Evolutionary conservation across 106 monocot genomes (phyloP).

Genomic region (Acanthochlamys bracteata): DNA sequence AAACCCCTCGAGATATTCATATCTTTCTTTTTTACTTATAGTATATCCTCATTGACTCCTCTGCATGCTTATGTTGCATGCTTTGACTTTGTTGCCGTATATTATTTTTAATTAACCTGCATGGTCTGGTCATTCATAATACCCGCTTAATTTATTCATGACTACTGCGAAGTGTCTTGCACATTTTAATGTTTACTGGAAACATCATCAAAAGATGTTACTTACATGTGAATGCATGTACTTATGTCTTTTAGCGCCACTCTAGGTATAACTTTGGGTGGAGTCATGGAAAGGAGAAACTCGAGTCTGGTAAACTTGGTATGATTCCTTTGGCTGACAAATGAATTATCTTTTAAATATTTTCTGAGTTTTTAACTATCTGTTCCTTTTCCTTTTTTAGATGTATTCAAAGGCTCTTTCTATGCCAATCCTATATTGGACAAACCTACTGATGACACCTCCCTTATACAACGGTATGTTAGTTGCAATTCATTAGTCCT

Average conservation of each 20-base stretch:
- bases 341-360: neutral
- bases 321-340: neutral
- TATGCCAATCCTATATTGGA: constrained; percentile 11
- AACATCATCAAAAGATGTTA: no score
- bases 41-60: no score
- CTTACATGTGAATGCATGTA: neutral
- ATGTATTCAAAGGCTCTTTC: constrained; percentile 10
- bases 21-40: no score
- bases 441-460: constrained; percentile 8
- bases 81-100: no score
- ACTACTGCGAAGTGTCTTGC: no score
- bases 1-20: no score
- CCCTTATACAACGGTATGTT: constrained; percentile 9
- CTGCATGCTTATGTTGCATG: no score
- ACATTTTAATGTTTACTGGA: no score
- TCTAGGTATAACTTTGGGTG: constrained; percentile 90
- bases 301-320: constrained; percentile 95
- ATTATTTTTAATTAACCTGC: no score
- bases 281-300: constrained; percentile 93
- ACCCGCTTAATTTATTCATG: no score
- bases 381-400: neutral
- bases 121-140: no score
- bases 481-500: neutral
- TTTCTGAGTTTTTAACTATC: neutral
- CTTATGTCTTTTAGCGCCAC: neutral